Evolutionary conservation across 2,329 filamentous ascomycete species (phyloP), one percentile per base, ranked within the genome.

Genomic region (Aspergillus amoenus): DNA sequence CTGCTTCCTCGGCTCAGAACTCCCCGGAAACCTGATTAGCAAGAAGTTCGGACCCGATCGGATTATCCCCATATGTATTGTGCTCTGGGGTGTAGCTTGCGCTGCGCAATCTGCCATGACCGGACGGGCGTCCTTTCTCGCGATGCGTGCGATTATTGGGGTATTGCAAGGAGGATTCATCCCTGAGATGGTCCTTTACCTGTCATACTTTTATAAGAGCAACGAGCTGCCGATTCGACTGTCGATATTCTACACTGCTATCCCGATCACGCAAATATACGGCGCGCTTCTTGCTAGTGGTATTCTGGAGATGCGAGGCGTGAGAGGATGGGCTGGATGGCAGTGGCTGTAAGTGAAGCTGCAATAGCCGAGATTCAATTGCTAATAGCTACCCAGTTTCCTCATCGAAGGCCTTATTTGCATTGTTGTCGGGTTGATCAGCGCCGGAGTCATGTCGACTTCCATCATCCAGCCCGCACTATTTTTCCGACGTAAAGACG

Each of bases 201-300:
- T 71, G 2, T 71, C 70, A 5, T 90, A 90, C 68, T 91, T 86
- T 66, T 90, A 90, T 74, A 90, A 82, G 52, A 81, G 82, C 2
- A 77, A 78, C 45, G 88, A 90, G 69, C 77, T 90, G 0, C 85
- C 87, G 0, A 80, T 81, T 11, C 42, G 57, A 5, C 48, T 59
- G 5, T 44, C 47, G 60, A 81, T 81, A 64, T 89, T 90, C 73
- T 90, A 87, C 87, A 84, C 83, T 0, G 81, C 84, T 0, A 81
- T 86, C 3, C 60, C 60, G 39, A 53, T 70, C 34, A 66, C 68
- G 3, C 62, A 71, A 9, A 68, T 73, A n/a, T 44, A 71, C 21
- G 67, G 66, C 2, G 62, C 66, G 11, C 64, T 75, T 8, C 54
- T 74, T 5, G 72, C 71, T 1, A 67, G 63, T 52, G 71, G 67